Base-by-base conservation (phyloP, 768 basidiomycete species). In the Kwoniella sp. region DNA sequence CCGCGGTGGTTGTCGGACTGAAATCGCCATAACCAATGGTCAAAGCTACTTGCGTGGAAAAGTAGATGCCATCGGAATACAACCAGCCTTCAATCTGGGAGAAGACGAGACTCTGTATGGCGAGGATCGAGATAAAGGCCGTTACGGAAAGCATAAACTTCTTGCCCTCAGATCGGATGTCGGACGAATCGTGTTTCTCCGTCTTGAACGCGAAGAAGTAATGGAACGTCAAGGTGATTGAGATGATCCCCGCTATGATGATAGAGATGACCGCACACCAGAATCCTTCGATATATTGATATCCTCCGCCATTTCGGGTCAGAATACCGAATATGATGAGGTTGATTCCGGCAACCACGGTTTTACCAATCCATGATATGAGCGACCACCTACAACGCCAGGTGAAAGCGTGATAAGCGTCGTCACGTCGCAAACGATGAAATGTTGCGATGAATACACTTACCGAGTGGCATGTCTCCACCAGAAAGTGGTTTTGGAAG, bases 361-460 rank as follows among this genome's bases (percentile, higher is more conserved):
- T 76, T 63, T 81, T 82, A 60, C 66, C 64, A 30, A 77, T 54
- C 81, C 81, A 82, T 46, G 64, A 77, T 3, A 73, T 40, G 17
- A 76, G 60, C 0, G 79, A 80, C 44, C 65, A 63, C 24, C 50
- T 56, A 33, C 33, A 33, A 33, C 33, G 5, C 7, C 33, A 33
- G 33, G 33, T 33, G 33, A 33, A n/a, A n/a, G n/a, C n/a, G n/a
- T n/a, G n/a, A n/a, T n/a, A n/a, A n/a, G n/a, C n/a, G n/a, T n/a
- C n/a, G n/a, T n/a, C n/a, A n/a, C n/a, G n/a, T n/a, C n/a, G n/a
- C n/a, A n/a, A n/a, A n/a, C n/a, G n/a, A n/a, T n/a, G n/a, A n/a
- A n/a, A n/a, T n/a, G n/a, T n/a, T n/a, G n/a, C n/a, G n/a, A n/a
- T n/a, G n/a, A n/a, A n/a, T n/a, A n/a, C 37, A 33, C 68, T 62